Evolutionary conservation across 768 basidiomycete genomes (phyloP).

Genomic region (Russula ochroleuca): DNA sequence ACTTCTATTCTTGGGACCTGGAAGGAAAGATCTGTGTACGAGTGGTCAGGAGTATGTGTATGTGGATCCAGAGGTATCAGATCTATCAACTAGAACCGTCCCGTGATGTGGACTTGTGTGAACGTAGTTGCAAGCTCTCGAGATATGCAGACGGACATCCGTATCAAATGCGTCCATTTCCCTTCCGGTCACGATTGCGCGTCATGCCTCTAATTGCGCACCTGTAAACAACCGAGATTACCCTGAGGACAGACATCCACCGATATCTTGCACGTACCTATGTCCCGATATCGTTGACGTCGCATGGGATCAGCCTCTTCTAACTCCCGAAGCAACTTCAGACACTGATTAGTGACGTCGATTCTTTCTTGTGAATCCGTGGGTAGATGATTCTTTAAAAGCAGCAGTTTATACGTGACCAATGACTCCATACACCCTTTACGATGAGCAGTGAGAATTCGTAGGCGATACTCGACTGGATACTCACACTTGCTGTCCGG

Average conservation of each 20-base stretch:
- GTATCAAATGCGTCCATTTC: background rate
- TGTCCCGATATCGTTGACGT: constrained; percentile 60
- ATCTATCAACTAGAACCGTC: background rate
- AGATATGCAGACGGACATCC: background rate
- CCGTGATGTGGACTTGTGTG: background rate
- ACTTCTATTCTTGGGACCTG: background rate
- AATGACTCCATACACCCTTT: constrained; percentile 94
- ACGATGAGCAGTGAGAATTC: constrained; percentile 1
- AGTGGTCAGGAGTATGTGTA: background rate
- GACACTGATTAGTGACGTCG: constrained; percentile 42
- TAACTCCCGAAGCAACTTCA: constrained; percentile 52
- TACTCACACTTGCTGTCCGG: constrained; percentile 87
- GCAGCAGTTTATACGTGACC: constrained; percentile 73
- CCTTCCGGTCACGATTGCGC: background rate
- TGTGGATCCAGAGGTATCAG: background rate
- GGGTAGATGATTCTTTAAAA: constrained; percentile 47
- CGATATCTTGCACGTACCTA: constrained; percentile 41
- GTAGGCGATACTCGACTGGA: background rate
- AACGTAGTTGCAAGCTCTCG: background rate
- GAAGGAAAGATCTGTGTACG: background rate
- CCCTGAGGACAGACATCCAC: background rate
- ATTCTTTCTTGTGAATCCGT: constrained; percentile 33
- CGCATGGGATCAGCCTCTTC: constrained; percentile 62
- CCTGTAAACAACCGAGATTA: background rate
- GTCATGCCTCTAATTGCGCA: constrained; percentile 5